phyloP scores from a whole-genome alignment of 306 rosid species.

The Parietaria judaica region DNA sequence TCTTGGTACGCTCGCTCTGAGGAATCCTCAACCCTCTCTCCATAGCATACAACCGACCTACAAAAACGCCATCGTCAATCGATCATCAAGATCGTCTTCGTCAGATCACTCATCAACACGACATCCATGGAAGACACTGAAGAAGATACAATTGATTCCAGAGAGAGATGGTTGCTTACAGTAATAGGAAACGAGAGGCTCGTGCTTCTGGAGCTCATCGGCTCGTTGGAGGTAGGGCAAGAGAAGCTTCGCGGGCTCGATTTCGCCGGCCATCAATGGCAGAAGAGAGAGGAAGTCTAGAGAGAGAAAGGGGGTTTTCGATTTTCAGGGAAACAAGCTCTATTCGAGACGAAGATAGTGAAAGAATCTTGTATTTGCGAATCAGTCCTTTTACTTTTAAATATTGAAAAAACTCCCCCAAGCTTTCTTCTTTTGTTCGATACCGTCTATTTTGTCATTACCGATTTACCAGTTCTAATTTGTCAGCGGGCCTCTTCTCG shows the following conservation, averaged over 20 bases:
- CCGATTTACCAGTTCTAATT: too few relatives aligned
- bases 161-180: slow-evolving; percentile 29
- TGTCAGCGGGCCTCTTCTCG: too few relatives aligned
- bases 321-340: not conserved
- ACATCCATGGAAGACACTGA: not conserved
- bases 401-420: too few relatives aligned
- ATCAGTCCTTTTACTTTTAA: too few relatives aligned
- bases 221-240: slow-evolving; percentile 99
- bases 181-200: slow-evolving; percentile 90
- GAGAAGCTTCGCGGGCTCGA: slow-evolving; percentile 93
- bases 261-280: slow-evolving; percentile 69
- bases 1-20: slow-evolving; percentile 82
- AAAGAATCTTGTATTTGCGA: too few relatives aligned
- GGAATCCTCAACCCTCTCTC: slow-evolving; percentile 92
- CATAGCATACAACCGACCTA: slow-evolving; percentile 98
- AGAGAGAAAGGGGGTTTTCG: not conserved
- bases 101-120: not conserved
- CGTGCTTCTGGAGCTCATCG: slow-evolving; percentile 98
- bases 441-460: too few relatives aligned
- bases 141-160: not conserved
- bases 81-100: not conserved
- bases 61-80: not conserved
- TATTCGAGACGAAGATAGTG: too few relatives aligned
- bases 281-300: not conserved
- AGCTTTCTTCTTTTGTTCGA: too few relatives aligned